Evolutionary conservation across 2,329 filamentous ascomycete species (phyloP).

Genomic region (Pyrenophora graminea): DNA sequence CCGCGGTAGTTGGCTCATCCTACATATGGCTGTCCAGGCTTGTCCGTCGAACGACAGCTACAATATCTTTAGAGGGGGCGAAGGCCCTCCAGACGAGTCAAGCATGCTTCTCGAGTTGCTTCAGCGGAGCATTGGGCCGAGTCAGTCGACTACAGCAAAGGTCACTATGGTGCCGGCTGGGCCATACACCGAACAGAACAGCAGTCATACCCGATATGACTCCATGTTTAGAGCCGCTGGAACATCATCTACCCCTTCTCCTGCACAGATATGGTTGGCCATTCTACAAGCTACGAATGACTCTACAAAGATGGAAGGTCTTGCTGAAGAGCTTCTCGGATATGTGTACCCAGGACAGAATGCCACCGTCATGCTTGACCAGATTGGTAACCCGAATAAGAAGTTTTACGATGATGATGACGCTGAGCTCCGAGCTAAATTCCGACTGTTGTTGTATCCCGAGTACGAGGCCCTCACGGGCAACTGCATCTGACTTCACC

Average conservation of each 20-base stretch:
- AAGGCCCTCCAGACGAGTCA: not conserved
- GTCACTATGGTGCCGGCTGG: constrained; percentile 11
- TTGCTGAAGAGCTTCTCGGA: constrained; percentile 18
- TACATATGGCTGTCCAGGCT: constrained; percentile 19
- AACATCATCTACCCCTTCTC: not conserved
- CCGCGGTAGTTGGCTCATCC: constrained; percentile 25
- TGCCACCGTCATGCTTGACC: constrained; percentile 16
- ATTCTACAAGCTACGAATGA: constrained; percentile 21
- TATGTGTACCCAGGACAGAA: constrained; percentile 17
- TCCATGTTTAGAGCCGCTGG: constrained; percentile 8
- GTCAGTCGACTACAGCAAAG: not conserved
- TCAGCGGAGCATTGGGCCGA: not conserved
- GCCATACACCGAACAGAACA: not conserved
- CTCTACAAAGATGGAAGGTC: constrained; percentile 4
- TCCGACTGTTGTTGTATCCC: constrained; percentile 19
- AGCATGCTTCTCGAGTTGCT: constrained; percentile 14
- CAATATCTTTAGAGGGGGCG: constrained; percentile 7
- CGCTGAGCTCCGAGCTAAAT: constrained; percentile 15
- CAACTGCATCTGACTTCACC: constrained; percentile 1
- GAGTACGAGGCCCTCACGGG: constrained; percentile 2
- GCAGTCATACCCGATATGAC: constrained; percentile 4
- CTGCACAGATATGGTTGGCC: constrained; percentile 19
- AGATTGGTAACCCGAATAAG: constrained; percentile 23
- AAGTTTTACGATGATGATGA: constrained; percentile 15
- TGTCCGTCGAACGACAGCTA: constrained; percentile 22